These are phyloP conservation scores for Phialophora chinensis DNA, from an alignment of 2,329 filamentous ascomycete species.

Conservation along the genomic window DNA sequence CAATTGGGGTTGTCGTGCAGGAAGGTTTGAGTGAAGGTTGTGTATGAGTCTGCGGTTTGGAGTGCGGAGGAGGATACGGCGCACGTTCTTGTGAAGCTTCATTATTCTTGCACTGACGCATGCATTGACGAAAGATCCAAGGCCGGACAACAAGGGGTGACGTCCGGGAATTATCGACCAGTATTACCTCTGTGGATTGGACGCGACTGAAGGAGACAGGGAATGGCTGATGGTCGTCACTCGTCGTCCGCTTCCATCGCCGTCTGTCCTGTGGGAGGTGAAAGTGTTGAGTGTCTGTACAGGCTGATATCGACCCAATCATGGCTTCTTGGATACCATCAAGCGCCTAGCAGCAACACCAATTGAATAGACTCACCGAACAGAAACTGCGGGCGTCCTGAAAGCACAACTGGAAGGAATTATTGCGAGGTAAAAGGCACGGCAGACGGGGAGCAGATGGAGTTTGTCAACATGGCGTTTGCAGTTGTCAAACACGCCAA, in stretches of 20 bases:
- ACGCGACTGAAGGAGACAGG: neutral
- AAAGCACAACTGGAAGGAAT: neutral
- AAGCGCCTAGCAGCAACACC: neutral
- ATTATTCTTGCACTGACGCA: neutral
- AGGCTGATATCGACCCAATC: no score
- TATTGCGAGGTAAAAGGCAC: neutral
- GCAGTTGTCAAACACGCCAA: slow-evolving; percentile 2
- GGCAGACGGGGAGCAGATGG: neutral
- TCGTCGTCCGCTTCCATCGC: neutral
- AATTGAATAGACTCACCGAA: neutral
- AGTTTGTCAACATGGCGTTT: neutral
- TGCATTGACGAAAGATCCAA: neutral
- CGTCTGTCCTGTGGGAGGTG: neutral
- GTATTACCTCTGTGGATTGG: neutral
- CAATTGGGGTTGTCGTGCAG: neutral
- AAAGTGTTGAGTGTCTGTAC: neutral
- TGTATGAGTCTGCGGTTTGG: neutral
- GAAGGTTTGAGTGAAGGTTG: neutral
- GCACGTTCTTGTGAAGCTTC: neutral
- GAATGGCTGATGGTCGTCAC: neutral
- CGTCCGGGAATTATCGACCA: neutral
- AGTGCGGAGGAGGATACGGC: neutral
- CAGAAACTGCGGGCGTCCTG: neutral
- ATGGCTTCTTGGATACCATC: no score
- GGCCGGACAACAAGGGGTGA: neutral